Conservation (phyloP, 257 asterid genomes). For the Plantago elongata region DNA sequence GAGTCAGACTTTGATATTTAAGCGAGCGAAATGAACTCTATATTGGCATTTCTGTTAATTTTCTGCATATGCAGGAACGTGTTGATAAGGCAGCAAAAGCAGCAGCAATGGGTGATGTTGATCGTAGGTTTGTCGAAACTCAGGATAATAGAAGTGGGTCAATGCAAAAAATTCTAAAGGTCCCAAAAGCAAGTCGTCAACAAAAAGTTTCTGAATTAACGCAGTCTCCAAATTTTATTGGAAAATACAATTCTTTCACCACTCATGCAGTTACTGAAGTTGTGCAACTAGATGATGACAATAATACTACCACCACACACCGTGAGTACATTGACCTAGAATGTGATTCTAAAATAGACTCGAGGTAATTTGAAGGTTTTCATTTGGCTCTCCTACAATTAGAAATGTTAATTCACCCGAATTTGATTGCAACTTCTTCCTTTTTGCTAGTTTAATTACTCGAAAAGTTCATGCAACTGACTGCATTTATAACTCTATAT, state of each 20-base stretch:
- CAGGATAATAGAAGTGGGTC: slow-evolving; percentile 25
- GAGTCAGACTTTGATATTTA: slow-evolving; percentile 7
- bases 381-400: not conserved
- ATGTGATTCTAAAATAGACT: slow-evolving; percentile 41
- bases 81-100: slow-evolving; percentile 32
- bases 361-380: slow-evolving; percentile 43
- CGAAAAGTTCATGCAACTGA: not conserved
- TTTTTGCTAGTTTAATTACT: slow-evolving; percentile 5
- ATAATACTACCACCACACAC: slow-evolving; percentile 25
- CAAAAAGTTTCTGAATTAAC: slow-evolving; percentile 24
- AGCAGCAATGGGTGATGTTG: slow-evolving; percentile 31
- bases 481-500: not conserved
- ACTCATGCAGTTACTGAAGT: slow-evolving; percentile 26
- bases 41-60: slow-evolving; percentile 5
- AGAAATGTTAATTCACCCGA: slow-evolving; percentile 1
- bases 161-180: slow-evolving; percentile 31
- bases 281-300: slow-evolving; percentile 29
- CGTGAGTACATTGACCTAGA: slow-evolving; percentile 50
- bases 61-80: slow-evolving; percentile 48
- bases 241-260: slow-evolving; percentile 24
- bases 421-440: not conserved
- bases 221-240: slow-evolving; percentile 28
- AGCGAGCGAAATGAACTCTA: slow-evolving; percentile 12
- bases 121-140: slow-evolving; percentile 32
- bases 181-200: slow-evolving; percentile 26